phyloP scores from a whole-genome alignment of 1,284 basidiomycete species.

The Anthracocystis panici-leucophaei region DNA sequence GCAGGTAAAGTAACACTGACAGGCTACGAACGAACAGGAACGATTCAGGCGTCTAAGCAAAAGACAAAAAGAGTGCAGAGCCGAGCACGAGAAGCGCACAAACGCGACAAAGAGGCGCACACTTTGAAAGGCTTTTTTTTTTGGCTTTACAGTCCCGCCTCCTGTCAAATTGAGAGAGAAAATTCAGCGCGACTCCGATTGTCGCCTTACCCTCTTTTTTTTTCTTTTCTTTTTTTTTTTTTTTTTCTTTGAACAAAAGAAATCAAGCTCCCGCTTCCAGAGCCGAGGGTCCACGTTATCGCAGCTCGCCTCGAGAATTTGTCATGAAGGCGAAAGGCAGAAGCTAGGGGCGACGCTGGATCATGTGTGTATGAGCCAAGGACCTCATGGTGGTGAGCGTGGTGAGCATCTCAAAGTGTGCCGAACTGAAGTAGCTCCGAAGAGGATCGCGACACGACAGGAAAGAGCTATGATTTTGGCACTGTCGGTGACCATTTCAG shows the following conservation, averaged over 20 bases:
- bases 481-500: not conserved
- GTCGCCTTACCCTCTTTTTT: not conserved
- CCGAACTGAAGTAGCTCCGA: too few relatives aligned
- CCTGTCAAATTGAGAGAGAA: too few relatives aligned
- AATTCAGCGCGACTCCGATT: not conserved
- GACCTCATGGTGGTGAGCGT: too few relatives aligned
- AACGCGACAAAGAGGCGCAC: not conserved
- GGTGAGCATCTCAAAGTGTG: too few relatives aligned
- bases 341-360: too few relatives aligned
- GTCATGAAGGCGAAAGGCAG: too few relatives aligned
- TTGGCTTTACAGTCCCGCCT: too few relatives aligned
- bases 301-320: not conserved
- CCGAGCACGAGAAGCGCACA: not conserved
- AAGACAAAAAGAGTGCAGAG: not conserved
- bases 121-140: not conserved
- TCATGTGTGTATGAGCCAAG: too few relatives aligned
- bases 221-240: not conserved
- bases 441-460: not conserved
- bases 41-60: not conserved
- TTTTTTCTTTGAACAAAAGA: not conserved
- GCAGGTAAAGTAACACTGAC: not conserved
- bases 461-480: not conserved
- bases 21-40: too few relatives aligned
- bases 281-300: slow-evolving; percentile 1
- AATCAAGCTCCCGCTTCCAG: not conserved